These are phyloP conservation scores for Dorcoceras hygrometricum DNA, from an alignment of 257 asterid genomes.

Conservation along the genomic window DNA sequence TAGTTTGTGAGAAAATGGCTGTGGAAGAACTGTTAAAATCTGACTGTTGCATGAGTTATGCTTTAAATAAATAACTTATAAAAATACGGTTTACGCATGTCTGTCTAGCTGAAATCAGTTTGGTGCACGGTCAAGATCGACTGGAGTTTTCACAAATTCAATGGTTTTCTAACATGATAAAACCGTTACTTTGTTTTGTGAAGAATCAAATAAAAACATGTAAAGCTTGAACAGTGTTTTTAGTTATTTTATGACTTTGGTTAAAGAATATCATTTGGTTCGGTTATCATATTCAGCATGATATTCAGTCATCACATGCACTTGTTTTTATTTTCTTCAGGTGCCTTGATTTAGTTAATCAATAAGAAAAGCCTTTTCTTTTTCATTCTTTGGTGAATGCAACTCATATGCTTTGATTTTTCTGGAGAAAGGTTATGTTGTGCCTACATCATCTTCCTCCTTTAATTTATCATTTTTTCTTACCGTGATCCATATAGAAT, in stretches of 20 bases:
- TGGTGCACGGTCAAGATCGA: not conserved
- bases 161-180: not conserved
- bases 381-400: not conserved
- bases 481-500: not conserved
- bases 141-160: not conserved
- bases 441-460: not conserved
- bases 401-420: not conserved
- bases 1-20: not conserved
- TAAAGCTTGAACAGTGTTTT: not conserved
- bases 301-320: not conserved
- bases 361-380: not conserved
- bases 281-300: not conserved
- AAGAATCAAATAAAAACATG: not conserved
- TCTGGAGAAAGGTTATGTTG: not conserved
- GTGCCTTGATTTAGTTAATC: not conserved
- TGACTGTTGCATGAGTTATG: too few species aligned
- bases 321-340: not conserved
- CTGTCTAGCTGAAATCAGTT: not conserved
- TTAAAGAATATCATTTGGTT: not conserved
- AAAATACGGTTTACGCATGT: too few species aligned
- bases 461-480: slow-evolving; percentile 8
- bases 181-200: not conserved
- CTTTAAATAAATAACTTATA: too few species aligned
- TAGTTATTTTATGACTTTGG: not conserved
- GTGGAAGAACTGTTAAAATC: not conserved